A percentile compares a stretch with the other conserved stretches of the same genome.
Evolutionary conservation across 768 basidiomycete species (phyloP).

Genomic region (Lactifluus pinguis): DNA sequence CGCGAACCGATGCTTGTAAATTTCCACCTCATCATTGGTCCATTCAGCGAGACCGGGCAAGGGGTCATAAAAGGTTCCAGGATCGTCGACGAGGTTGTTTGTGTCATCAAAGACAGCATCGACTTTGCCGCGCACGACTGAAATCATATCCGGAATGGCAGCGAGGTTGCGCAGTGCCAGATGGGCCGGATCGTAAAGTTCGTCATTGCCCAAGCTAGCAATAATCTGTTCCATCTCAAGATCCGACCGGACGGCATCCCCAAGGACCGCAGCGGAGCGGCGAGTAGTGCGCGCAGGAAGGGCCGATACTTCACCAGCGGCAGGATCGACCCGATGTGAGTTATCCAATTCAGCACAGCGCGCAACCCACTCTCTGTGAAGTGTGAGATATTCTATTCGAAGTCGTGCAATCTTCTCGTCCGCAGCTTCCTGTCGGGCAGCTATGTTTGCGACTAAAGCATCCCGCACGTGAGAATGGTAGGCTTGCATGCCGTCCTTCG

Average conservation of each 20-base stretch:
- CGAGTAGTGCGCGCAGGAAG: constrained; percentile 52
- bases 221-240: constrained; percentile 97
- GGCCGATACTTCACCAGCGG: constrained; percentile 27
- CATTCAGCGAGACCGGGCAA: constrained; percentile 73
- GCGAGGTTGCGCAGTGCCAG: constrained; percentile 83
- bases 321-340: constrained; percentile 36
- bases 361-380: constrained; percentile 64
- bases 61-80: constrained; percentile 66
- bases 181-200: constrained; percentile 84
- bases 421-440: constrained; percentile 40
- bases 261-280: constrained; percentile 59
- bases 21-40: constrained; percentile 75
- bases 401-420: constrained; percentile 48
- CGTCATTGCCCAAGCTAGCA: constrained; percentile 86
- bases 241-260: constrained; percentile 89
- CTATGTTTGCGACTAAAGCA: constrained; percentile 46
- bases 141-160: constrained; percentile 84
- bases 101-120: constrained; percentile 73
- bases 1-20: constrained; percentile 75
- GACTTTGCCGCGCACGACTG: constrained; percentile 50
- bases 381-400: constrained; percentile 52
- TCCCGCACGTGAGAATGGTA: constrained; percentile 35
- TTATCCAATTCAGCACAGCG: constrained; percentile 67
- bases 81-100: constrained; percentile 71
- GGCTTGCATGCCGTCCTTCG: constrained; percentile 28